Conservation (phyloP, 2,329 filamentous ascomycete genomes). For the Colletotrichum gloeosporioides region DNA sequence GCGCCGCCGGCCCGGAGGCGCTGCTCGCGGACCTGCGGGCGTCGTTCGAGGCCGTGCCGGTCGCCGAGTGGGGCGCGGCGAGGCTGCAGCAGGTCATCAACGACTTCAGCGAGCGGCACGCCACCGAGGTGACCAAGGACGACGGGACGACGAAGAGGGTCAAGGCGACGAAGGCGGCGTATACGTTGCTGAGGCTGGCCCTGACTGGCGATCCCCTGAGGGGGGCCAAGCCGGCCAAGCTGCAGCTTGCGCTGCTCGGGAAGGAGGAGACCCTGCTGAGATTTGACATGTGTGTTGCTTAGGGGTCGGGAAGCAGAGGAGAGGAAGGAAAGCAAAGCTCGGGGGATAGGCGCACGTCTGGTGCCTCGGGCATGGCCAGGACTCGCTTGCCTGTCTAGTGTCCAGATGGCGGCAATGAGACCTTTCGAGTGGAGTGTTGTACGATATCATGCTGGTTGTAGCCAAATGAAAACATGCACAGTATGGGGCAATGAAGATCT, state of each 20-base stretch:
- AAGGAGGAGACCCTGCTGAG: slow-evolving; percentile 17
- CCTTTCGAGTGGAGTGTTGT: background rate
- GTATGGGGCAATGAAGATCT: background rate
- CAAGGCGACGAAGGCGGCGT: background rate
- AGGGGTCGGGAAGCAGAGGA: background rate
- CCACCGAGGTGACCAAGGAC: background rate
- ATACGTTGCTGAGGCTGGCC: slow-evolving; percentile 13
- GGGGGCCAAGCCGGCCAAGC: slow-evolving; percentile 23
- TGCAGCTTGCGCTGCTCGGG: slow-evolving; percentile 20
- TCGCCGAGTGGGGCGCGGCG: slow-evolving; percentile 9
- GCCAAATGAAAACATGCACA: background rate
- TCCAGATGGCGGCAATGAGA: background rate
- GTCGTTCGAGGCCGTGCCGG: slow-evolving; percentile 3
- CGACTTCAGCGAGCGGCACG: background rate
- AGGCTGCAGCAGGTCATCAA: slow-evolving; percentile 13
- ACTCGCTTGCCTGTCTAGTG: background rate
- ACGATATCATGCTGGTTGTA: background rate
- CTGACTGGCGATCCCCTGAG: slow-evolving; percentile 13
- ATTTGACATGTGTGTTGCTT: slow-evolving; percentile 8
- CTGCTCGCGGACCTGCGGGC: slow-evolving; percentile 2
- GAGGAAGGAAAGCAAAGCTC: no score
- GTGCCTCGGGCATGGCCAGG: background rate
- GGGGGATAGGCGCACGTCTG: background rate
- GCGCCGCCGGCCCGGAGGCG: background rate
- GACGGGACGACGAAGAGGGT: background rate